phyloP scores from a whole-genome alignment of 2,329 filamentous ascomycete species.

The Cladosporium colombiae region DNA sequence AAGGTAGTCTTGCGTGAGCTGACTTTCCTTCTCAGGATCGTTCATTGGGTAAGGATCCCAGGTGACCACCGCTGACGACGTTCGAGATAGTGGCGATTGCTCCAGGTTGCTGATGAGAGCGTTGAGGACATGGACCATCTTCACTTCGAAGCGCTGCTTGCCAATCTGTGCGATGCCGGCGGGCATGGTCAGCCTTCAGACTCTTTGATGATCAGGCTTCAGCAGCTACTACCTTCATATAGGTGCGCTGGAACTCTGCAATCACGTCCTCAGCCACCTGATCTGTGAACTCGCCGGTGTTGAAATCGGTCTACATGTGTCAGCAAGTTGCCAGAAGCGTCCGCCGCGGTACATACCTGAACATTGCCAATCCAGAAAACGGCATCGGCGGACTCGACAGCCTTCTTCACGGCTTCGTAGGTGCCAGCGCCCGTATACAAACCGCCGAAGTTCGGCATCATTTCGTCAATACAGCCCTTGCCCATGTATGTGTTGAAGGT shows the following conservation, averaged over 20 bases:
- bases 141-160: constrained; percentile 74
- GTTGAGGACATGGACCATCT: constrained; percentile 63
- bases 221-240: constrained; percentile 50
- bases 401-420: constrained; percentile 24
- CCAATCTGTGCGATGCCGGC: background rate
- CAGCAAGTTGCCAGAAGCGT: constrained; percentile 4
- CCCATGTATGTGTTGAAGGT: constrained; percentile 28
- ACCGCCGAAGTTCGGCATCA: constrained; percentile 25
- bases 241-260: constrained; percentile 55
- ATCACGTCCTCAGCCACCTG: constrained; percentile 27
- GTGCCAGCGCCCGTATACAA: constrained; percentile 32
- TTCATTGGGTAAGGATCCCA: constrained; percentile 44
- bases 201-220: background rate
- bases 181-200: background rate
- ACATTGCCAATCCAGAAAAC: constrained; percentile 25
- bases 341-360: background rate
- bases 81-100: constrained; percentile 55
- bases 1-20: constrained; percentile 29
- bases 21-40: constrained; percentile 23
- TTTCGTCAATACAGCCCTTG: constrained; percentile 27
- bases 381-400: constrained; percentile 29
- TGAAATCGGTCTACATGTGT: constrained; percentile 30
- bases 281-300: constrained; percentile 36
- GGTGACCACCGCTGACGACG: constrained; percentile 47
- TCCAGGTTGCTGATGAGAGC: constrained; percentile 64